Conservation (phyloP, 257 asterid genomes). For the Solanum bukasovii region DNA sequence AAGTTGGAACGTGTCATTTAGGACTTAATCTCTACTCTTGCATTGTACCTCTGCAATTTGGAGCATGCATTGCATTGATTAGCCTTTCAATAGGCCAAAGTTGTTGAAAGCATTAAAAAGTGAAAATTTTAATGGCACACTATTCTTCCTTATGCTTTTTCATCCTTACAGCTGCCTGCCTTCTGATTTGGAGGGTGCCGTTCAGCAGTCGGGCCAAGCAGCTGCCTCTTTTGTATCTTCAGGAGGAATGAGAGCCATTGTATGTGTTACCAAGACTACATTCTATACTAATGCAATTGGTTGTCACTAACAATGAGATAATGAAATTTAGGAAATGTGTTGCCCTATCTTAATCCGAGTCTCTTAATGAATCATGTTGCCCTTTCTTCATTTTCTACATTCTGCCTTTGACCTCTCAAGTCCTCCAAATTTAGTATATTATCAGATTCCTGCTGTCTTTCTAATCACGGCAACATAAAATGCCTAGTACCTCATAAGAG, state of each 20-base stretch:
- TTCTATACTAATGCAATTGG: not conserved
- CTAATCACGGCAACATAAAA: not conserved
- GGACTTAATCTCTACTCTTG: not conserved
- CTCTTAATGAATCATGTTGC: not conserved
- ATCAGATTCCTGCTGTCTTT: not conserved
- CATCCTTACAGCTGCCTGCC: constrained; percentile 76
- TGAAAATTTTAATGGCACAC: not conserved
- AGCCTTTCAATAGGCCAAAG: not conserved
- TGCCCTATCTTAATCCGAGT: not conserved
- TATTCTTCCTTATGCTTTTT: not conserved
- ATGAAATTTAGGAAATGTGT: not conserved
- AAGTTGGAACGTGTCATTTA: not conserved
- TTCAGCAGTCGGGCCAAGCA: constrained; percentile 81
- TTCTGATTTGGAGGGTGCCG: constrained; percentile 92
- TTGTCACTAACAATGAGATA: not conserved
- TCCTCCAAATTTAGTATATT: not conserved
- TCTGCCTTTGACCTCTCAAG: not conserved
- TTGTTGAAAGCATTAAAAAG: not conserved
- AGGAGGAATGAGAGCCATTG: constrained; percentile 86
- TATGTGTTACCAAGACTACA: constrained; percentile 18
- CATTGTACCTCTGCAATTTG: not conserved
- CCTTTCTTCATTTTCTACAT: not conserved
- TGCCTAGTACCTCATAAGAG: not conserved
- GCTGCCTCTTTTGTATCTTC: constrained; percentile 69
- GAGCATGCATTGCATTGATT: not conserved